Base-by-base conservation (phyloP, 2,329 filamentous ascomycete genomes). In the Whalleya microplaca region DNA sequence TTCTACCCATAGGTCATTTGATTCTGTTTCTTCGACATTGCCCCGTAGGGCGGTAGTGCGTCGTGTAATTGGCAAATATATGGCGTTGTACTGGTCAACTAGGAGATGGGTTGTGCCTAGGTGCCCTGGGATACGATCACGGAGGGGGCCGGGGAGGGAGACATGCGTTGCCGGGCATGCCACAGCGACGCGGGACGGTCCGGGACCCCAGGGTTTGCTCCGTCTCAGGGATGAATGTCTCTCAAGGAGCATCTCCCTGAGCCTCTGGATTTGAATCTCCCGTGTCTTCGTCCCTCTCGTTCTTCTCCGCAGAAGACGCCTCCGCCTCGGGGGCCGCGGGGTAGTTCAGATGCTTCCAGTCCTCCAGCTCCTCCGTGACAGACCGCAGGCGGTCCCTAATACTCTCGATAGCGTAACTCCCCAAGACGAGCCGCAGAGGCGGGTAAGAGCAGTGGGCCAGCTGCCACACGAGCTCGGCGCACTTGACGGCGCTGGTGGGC, bases 401-500 rank as follows among this genome's bases (percentile, higher is more conserved):
- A 72, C 93, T 97, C 73, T 99, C 94, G 40, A 98, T 94, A 1
- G 95, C 94, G 76, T 96, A 98, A 63, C 88, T 96, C 0, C 95
- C 95, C 21, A 98, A 75, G n/a, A 97, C 78, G 56, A 99, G 75
- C 32, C 95, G 79, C 62, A 98, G 73, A 0, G 95, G 95, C 48
- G 95, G 95, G 71, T 92, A 97, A n/a, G 87, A 89, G 76, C 94
- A 98, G 78, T 98, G 95, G 0, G 89, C 95, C 43, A 98, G 77
- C 78, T 97, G 88, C 95, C 95, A 98, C 6, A 96, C 88, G 54
- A 98, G 77, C 77, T 98, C 92, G 2, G 92, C 92, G 58, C 92
- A 94, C 75, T 96, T 96, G 52, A 96, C 88, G 0, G 92, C 92
- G 72, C 91, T 96, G 12, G 92, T 95, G 3, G 94, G 94, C 73